Evolutionary conservation across 2,329 filamentous ascomycete genomes (phyloP).

Genomic region (Penicillium sp.): DNA sequence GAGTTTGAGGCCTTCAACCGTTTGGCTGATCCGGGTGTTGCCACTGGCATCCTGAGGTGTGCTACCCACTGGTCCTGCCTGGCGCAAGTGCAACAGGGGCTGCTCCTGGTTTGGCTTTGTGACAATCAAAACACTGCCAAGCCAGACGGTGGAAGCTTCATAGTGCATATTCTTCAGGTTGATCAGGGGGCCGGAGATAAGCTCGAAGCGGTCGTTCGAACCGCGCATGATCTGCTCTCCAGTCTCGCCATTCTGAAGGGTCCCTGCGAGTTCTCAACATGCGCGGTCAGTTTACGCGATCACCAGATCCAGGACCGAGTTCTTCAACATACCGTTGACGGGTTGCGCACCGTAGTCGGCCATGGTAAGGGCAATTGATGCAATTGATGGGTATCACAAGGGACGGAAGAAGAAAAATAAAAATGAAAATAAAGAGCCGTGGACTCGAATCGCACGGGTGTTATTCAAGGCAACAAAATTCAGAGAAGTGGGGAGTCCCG

Average conservation of each 20-base stretch:
- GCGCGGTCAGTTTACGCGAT: constrained; percentile 2
- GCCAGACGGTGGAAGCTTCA: constrained; percentile 56
- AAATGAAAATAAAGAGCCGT: background rate
- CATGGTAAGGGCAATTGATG: constrained; percentile 15
- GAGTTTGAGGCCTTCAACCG: constrained; percentile 52
- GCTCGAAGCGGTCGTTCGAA: constrained; percentile 35
- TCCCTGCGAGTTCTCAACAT: constrained; percentile 15
- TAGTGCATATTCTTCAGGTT: constrained; percentile 50
- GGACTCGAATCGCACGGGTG: constrained; percentile 1
- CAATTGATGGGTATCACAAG: constrained; percentile 3
- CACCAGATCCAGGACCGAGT: background rate
- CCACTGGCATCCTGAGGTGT: constrained; percentile 19
- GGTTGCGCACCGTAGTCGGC: constrained; percentile 15
- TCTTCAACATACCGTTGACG: constrained; percentile 21
- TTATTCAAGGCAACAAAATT: background rate
- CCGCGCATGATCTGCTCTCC: constrained; percentile 10
- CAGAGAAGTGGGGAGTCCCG: background rate
- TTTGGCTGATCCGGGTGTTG: constrained; percentile 16
- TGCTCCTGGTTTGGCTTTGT: constrained; percentile 67
- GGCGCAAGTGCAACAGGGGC: constrained; percentile 55
- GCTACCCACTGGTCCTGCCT: constrained; percentile 33
- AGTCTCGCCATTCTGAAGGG: constrained; percentile 23
- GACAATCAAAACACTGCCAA: constrained; percentile 83
- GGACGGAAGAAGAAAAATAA: background rate
- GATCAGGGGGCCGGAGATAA: constrained; percentile 50